These are phyloP conservation scores for Colletotrichum echinochloae DNA, from an alignment of 2,329 filamentous ascomycete genomes.

Conservation along the genomic window DNA sequence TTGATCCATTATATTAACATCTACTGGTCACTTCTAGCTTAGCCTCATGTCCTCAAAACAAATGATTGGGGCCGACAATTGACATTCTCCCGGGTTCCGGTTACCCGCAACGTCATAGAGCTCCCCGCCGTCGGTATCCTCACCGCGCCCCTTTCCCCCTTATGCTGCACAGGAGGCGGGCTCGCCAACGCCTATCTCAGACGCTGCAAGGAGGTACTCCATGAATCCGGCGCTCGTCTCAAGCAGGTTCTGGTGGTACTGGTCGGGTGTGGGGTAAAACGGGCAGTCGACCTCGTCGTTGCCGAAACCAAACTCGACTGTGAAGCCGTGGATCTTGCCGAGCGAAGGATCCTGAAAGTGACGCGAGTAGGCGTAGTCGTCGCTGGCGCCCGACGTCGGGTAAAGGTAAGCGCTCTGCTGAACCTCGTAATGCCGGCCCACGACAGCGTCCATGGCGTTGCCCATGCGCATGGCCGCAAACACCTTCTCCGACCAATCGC, in stretches of 20 bases:
- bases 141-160: neutral
- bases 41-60: neutral
- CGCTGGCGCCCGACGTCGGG: conserved; percentile 58
- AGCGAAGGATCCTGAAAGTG: conserved; percentile 53
- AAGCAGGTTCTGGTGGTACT: conserved; percentile 58
- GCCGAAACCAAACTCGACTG: conserved; percentile 61
- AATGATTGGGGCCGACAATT: neutral
- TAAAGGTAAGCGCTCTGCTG: conserved; percentile 57
- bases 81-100: neutral
- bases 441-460: conserved; percentile 54
- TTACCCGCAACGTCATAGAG: neutral
- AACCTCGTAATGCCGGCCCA: conserved; percentile 52
- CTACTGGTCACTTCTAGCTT: neutral
- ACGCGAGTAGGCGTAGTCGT: conserved; percentile 61
- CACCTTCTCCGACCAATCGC: conserved; percentile 51
- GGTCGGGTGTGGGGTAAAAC: conserved; percentile 59
- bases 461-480: conserved; percentile 51
- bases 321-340: conserved; percentile 57
- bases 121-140: neutral
- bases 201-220: conserved; percentile 53
- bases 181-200: conserved; percentile 39
- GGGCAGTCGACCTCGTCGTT: conserved; percentile 50
- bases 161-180: conserved; percentile 29
- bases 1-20: neutral
- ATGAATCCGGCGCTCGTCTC: conserved; percentile 62